Conservation (phyloP, 345 rosid genomes). For the Dovyalis caffra region DNA sequence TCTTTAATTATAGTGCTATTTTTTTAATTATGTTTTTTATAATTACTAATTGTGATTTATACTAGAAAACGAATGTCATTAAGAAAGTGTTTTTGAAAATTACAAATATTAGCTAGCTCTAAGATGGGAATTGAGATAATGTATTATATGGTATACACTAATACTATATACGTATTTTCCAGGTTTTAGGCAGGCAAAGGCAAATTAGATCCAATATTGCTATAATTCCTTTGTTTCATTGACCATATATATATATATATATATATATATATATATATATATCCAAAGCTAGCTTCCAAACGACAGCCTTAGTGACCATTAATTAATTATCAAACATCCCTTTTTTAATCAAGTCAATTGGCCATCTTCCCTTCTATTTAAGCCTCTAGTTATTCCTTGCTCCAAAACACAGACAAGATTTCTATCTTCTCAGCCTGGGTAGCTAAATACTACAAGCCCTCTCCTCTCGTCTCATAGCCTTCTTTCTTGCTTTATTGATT, state of each 20-base stretch:
- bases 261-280: no score
- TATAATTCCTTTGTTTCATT: background rate
- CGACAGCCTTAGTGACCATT: background rate
- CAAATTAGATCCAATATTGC: no score
- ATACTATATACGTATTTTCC: background rate
- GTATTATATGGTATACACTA: background rate
- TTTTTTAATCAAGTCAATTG: background rate
- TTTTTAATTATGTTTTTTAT: no score
- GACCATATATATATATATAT: no score
- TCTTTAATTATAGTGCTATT: no score
- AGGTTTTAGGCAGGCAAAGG: background rate
- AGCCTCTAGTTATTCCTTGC: background rate
- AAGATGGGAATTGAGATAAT: background rate
- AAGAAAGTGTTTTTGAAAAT: no score
- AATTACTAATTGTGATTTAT: no score
- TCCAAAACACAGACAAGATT: background rate
- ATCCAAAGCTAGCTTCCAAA: background rate
- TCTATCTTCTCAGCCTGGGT: background rate
- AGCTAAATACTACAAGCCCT: background rate
- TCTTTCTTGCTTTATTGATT: background rate
- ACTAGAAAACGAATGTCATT: no score
- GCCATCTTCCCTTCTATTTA: background rate
- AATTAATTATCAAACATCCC: background rate
- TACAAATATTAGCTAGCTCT: no score
- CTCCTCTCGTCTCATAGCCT: background rate